A percentile compares a stretch with the other conserved stretches of the same genome.
Conservation (phyloP, 495 filamentous ascomycete genomes). For the Podospora tetraspora region DNA sequence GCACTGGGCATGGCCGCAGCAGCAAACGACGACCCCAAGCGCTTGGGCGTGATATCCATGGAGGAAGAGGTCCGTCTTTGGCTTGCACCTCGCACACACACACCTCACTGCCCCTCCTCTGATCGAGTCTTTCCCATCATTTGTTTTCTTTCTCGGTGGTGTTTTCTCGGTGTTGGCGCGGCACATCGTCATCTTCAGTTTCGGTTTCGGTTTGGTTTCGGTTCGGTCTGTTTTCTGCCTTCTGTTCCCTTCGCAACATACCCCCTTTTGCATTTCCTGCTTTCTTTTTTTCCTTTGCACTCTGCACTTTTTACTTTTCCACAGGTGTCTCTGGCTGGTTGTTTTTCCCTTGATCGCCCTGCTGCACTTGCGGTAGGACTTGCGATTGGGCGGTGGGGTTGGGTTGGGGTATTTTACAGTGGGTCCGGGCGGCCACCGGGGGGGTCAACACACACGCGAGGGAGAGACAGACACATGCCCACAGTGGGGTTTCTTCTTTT, state of each 20-base stretch:
- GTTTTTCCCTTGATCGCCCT: background rate
- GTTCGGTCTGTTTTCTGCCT: background rate
- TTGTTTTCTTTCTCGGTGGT: background rate
- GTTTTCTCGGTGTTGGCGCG: background rate
- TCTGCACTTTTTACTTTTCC: background rate
- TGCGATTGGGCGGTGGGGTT: background rate
- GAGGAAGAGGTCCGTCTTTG: too few species aligned
- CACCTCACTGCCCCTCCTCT: too few species aligned
- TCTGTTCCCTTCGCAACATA: background rate
- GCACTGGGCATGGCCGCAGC: background rate
- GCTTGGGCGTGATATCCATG: background rate
- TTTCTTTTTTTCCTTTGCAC: background rate
- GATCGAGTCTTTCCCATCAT: background rate
- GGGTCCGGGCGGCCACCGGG: background rate
- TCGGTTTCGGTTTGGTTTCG: background rate
- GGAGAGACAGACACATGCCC: background rate
- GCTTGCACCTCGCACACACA: background rate
- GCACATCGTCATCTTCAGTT: background rate
- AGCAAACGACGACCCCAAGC: too few species aligned
- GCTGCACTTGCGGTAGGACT: background rate
- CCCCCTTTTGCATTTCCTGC: background rate
- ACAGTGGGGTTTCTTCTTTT: background rate
- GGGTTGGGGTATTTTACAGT: background rate
- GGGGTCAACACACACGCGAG: background rate
- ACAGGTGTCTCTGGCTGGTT: background rate